phyloP scores from a whole-genome alignment of 1,284 basidiomycete species.

The Trichosporon sp. region DNA sequence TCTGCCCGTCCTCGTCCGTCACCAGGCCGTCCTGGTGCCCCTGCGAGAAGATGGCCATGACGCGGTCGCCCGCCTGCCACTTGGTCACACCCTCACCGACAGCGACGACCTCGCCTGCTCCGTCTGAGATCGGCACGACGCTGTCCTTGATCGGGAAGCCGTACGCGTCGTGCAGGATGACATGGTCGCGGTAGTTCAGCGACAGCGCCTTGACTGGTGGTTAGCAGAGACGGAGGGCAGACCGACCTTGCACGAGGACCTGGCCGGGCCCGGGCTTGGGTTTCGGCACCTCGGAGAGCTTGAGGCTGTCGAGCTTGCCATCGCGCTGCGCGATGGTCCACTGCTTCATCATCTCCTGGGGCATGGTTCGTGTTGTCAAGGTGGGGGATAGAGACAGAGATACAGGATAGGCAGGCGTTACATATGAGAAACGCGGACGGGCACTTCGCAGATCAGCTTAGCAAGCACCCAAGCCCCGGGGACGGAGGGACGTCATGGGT shows the following conservation, averaged over 20 bases:
- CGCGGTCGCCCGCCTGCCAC: conserved; percentile 58
- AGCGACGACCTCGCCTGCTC: conserved; percentile 59
- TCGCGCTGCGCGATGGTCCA: neutral
- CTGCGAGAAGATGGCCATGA: conserved; percentile 40
- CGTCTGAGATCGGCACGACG: conserved; percentile 56
- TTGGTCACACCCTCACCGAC: conserved; percentile 56
- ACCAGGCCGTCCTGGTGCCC: conserved; percentile 47
- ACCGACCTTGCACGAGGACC: conserved; percentile 17
- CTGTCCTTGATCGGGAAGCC: conserved; percentile 11
- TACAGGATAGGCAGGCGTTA: too few relatives aligned
- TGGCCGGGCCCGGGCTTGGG: conserved; percentile 17
- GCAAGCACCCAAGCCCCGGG: too few relatives aligned
- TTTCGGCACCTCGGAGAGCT: conserved; percentile 9
- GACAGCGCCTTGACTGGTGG: conserved; percentile 21
- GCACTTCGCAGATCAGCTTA: too few relatives aligned
- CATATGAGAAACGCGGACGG: too few relatives aligned
- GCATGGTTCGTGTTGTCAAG: neutral
- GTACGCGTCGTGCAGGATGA: conserved; percentile 13
- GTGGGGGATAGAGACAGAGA: neutral
- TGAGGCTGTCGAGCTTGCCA: conserved; percentile 9
- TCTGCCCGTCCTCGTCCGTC: conserved; percentile 14
- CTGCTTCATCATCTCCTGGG: neutral
- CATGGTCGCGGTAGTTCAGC: conserved; percentile 24
- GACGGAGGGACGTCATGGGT: too few relatives aligned
- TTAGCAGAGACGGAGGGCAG: neutral